Evolutionary conservation across 164 flowering plant genomes (phyloP).

Genomic region (Stephania yunnanensis): DNA sequence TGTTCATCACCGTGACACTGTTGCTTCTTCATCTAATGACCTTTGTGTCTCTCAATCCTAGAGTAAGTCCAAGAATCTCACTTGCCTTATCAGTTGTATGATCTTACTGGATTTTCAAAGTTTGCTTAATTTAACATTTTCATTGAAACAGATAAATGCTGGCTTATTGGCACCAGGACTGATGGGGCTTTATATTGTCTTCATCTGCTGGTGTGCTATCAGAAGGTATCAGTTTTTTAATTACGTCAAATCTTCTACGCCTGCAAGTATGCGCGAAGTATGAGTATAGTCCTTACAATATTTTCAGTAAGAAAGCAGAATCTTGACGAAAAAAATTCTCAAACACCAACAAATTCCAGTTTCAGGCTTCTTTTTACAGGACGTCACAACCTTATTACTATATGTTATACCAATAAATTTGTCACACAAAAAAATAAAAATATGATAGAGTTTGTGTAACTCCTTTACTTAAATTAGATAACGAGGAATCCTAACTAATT

Average conservation of each 20-base stretch:
- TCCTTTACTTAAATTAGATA: too few species aligned
- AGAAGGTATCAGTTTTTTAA: slow-evolving; percentile 47
- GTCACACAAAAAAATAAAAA: too few species aligned
- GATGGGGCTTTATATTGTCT: slow-evolving; percentile 87
- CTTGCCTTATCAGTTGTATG: neutral
- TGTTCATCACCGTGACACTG: slow-evolving; percentile 82
- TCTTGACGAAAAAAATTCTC: neutral
- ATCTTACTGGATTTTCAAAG: neutral
- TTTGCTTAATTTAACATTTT: neutral
- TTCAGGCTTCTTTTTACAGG: too few species aligned
- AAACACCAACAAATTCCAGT: too few species aligned
- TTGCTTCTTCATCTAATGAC: slow-evolving; percentile 86
- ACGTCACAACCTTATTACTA: too few species aligned
- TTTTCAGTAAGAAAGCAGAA: neutral
- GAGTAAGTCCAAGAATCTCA: slow-evolving; percentile 34
- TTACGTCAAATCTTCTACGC: neutral
- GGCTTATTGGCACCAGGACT: slow-evolving; percentile 78
- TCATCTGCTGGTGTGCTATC: slow-evolving; percentile 90
- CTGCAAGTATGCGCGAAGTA: neutral
- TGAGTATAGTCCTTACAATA: neutral
- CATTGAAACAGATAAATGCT: slow-evolving; percentile 53
- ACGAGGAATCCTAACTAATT: too few species aligned
- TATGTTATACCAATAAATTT: too few species aligned
- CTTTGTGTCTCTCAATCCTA: slow-evolving; percentile 73
- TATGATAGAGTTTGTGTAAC: too few species aligned